Base-by-base conservation (phyloP, 1,284 basidiomycete species). In the Waitea zeae region DNA sequence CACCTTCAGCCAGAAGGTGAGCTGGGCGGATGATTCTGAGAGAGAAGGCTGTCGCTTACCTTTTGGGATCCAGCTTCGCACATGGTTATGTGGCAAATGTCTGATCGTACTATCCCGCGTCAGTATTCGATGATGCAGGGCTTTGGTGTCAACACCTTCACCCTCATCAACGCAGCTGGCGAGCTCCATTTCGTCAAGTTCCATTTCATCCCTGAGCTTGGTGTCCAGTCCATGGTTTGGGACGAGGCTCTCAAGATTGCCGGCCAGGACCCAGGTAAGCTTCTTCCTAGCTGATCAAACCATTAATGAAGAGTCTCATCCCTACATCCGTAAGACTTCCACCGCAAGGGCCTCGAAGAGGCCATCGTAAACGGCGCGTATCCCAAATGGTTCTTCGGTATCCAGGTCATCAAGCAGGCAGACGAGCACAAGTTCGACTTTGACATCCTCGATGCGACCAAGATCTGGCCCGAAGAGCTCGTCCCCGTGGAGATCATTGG, bases 81-180 rank as follows among this genome's bases (percentile, higher is more conserved):
- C 47, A 86, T 83, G 77, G 58, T 82, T 6, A 73, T 78, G 64
- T 88, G 83, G 83, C 62, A 62, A 19, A 74, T 89, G 67, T 82
- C 77, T 3, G 84, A 90, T 49, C 70, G 83, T 41, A 71, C 67
- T 38, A 64, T 89, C 38, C 86, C 86, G 11, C 70, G 81, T 20
- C 84, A 80, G 2, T 80, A 61, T 51, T 70, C 83, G 33, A 83
- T 81, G 75, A 82, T 90, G 71, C 80, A 84, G 56, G 87, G 76
- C 4, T 87, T 87, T 42, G 80, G 81, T 9, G 79, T 87, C 18
- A 83, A 89, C 52, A 83, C 82, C 0, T 88, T 62, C 53, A 75
- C 78, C 4, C 61, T 88, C 11, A 47, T 77, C 37, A 84, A 84
- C 44, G 59, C 56, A 0, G 49, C 65, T 12, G 72, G 73, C 34